Conservation (phyloP, 495 filamentous ascomycete genomes). For the Penicillium diatomitis region DNA sequence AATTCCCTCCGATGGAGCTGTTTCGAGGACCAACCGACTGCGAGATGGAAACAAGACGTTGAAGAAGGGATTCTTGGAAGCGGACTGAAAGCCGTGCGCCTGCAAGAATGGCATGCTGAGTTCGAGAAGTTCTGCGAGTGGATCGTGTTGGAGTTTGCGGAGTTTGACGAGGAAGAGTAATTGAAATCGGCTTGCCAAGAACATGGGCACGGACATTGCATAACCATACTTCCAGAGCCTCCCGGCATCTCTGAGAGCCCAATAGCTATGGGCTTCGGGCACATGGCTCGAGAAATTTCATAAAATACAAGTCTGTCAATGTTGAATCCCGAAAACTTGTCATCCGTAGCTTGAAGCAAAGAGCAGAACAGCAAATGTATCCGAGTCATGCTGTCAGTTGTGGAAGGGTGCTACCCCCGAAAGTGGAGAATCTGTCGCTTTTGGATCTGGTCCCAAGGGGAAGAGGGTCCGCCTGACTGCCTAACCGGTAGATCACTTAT, state of each 20-base stretch:
- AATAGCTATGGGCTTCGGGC: too few species aligned
- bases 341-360: background rate
- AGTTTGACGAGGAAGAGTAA: constrained; percentile 37
- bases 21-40: constrained; percentile 64
- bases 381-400: too few species aligned
- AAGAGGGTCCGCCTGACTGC: constrained; percentile 28
- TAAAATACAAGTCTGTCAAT: too few species aligned
- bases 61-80: constrained; percentile 65
- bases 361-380: too few species aligned
- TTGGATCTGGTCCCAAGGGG: constrained; percentile 1
- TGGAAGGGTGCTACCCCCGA: background rate
- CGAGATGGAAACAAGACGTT: constrained; percentile 63
- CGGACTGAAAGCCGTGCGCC: constrained; percentile 57
- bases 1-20: constrained; percentile 87
- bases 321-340: background rate
- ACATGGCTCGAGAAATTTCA: too few species aligned
- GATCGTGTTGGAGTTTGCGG: constrained; percentile 74
- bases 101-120: constrained; percentile 66
- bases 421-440: constrained; percentile 6
- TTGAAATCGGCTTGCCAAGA: background rate
- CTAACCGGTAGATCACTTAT: constrained; percentile 19
- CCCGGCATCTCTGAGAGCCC: too few species aligned
- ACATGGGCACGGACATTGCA: too few species aligned
- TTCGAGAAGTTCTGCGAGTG: constrained; percentile 92
- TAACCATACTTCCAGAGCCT: too few species aligned